These are phyloP conservation scores for Ganoderma multipileum DNA, from an alignment of 1,284 basidiomycete species.

Conservation along the genomic window DNA sequence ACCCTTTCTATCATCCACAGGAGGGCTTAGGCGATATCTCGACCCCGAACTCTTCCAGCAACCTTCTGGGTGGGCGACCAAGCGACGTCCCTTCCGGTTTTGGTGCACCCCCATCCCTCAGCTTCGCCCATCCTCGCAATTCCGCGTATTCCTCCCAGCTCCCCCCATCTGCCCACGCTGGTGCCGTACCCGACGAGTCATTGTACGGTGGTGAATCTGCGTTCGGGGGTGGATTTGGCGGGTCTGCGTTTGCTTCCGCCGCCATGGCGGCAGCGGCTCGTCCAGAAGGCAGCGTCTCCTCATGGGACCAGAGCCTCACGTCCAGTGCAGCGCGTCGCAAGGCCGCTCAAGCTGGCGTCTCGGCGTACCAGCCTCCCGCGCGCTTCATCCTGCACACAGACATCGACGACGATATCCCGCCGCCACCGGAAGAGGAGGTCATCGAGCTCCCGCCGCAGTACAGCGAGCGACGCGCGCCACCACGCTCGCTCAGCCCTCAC, in stretches of 20 bases:
- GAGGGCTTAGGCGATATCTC: neutral
- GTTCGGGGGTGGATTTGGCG: constrained; percentile 3
- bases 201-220: constrained; percentile 11
- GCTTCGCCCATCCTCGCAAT: constrained; percentile 12
- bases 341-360: constrained; percentile 55
- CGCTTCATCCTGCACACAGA: constrained; percentile 78
- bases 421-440: constrained; percentile 55
- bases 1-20: constrained; percentile 25
- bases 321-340: constrained; percentile 53
- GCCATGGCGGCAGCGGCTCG: neutral
- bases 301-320: constrained; percentile 30
- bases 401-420: constrained; percentile 58
- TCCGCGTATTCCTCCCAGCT: constrained; percentile 14
- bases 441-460: constrained; percentile 83
- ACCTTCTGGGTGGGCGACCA: constrained; percentile 18
- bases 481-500: constrained; percentile 6
- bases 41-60: constrained; percentile 22
- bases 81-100: constrained; percentile 11
- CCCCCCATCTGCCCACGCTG: constrained; percentile 9
- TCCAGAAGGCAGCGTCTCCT: constrained; percentile 19
- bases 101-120: constrained; percentile 10
- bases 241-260: constrained; percentile 2
- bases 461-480: constrained; percentile 52
- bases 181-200: constrained; percentile 13
- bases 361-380: constrained; percentile 49